Conservation (phyloP, 1,139 yeast species). For the Debaryomyces fabryi region DNA sequence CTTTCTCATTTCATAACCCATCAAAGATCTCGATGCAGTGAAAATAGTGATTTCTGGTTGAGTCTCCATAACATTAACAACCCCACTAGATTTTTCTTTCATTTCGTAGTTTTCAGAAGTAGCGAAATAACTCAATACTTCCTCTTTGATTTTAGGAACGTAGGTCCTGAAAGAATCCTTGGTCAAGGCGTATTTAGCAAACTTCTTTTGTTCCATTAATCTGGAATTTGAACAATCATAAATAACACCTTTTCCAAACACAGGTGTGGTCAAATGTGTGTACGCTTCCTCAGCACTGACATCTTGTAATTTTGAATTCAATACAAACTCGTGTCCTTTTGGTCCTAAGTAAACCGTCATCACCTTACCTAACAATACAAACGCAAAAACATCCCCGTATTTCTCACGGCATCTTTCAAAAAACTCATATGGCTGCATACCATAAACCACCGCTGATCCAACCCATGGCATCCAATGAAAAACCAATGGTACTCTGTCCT, state of each 20-base stretch:
- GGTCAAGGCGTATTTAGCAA: constrained; percentile 87
- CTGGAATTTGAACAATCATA: constrained; percentile 94
- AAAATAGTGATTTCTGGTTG: constrained; percentile 96
- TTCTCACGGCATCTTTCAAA: constrained; percentile 75
- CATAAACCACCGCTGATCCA: constrained; percentile 86
- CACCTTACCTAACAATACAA: constrained; percentile 81
- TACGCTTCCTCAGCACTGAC: constrained; percentile 97
- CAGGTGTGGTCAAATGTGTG: constrained; percentile 93
- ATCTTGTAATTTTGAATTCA: constrained; percentile 85
- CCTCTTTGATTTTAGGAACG: constrained; percentile 87
- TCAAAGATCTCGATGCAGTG: constrained; percentile 88
- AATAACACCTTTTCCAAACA: constrained; percentile 94
- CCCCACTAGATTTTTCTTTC: constrained; percentile 47
- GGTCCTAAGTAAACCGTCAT: constrained; percentile 98
- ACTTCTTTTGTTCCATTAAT: constrained; percentile 97
- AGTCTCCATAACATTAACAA: constrained; percentile 71
- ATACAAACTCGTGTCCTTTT: constrained; percentile 94
- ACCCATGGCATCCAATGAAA: constrained; percentile 96
- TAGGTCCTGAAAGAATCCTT: constrained; percentile 80
- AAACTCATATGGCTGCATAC: constrained; percentile 91
- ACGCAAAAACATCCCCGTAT: constrained; percentile 92
- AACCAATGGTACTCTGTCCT: constrained; percentile 84
- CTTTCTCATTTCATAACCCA: constrained; percentile 89
- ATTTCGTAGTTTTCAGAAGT: constrained; percentile 52
- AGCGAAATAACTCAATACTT: constrained; percentile 66